Evolutionary conservation across 352 stramenopile genomes (phyloP).

Genomic region (Globisporangium nagaii): DNA sequence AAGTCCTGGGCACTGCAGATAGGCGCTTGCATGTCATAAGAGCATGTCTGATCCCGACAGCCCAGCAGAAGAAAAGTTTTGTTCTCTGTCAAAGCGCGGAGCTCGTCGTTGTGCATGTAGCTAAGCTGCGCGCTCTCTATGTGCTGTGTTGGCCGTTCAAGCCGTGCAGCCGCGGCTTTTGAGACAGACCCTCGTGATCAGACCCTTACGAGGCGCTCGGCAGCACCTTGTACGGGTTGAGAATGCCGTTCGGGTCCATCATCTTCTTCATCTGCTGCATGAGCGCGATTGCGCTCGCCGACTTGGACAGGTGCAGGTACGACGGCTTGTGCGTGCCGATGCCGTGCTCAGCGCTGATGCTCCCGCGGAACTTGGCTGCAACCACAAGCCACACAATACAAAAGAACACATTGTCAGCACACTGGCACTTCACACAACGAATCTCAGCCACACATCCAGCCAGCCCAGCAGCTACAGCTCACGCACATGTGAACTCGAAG

Average conservation of each 20-base stretch:
- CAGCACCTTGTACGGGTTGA: constrained; percentile 96
- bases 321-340: constrained; percentile 93
- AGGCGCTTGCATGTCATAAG: background rate
- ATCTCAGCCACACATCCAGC: background rate
- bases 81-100: too few relatives aligned
- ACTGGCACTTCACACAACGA: background rate
- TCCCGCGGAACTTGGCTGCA: constrained; percentile 78
- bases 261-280: constrained; percentile 93
- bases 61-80: too few relatives aligned
- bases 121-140: background rate
- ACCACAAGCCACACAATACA: background rate
- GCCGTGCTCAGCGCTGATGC: constrained; percentile 97
- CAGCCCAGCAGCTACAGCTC: too few relatives aligned
- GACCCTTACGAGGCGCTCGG: constrained; percentile 12
- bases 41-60: too few relatives aligned
- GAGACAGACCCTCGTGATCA: too few relatives aligned
- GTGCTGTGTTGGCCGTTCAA: background rate
- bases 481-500: constrained; percentile 78
- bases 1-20: background rate
- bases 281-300: constrained; percentile 65
- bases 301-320: constrained; percentile 86
- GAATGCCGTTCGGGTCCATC: constrained; percentile 94
- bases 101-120: too few relatives aligned
- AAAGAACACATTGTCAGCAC: background rate
- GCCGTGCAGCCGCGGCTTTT: too few relatives aligned